These are phyloP conservation scores for Aspergillus sclerotialis DNA, from an alignment of 2,329 filamentous ascomycete genomes.

Conservation along the genomic window DNA sequence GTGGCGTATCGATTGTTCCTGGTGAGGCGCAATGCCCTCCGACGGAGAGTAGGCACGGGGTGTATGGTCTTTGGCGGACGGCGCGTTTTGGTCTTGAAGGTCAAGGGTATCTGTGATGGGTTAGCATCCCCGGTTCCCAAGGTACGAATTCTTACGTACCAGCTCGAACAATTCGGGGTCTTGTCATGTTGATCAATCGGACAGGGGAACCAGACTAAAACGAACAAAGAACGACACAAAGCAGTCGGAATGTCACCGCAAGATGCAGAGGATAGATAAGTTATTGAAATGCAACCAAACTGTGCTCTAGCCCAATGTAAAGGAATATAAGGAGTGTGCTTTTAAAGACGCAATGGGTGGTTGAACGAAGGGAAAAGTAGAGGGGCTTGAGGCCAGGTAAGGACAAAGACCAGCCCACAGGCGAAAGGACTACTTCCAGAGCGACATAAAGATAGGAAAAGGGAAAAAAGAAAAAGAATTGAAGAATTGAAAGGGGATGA, in stretches of 20 bases:
- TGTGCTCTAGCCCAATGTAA: too few relatives aligned
- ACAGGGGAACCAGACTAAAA: conserved; percentile 5
- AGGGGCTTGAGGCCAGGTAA: conserved; percentile 8
- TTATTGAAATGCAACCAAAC: too few relatives aligned
- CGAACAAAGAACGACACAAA: not conserved
- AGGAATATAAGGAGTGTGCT: not conserved
- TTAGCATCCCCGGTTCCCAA: conserved; percentile 6
- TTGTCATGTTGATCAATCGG: conserved; percentile 26
- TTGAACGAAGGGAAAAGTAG: not conserved
- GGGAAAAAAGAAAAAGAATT: conserved; percentile 8
- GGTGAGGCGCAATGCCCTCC: conserved; percentile 64
- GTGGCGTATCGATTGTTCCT: conserved; percentile 75
- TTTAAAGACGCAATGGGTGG: not conserved
- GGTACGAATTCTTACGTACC: conserved; percentile 24
- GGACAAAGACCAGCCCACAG: conserved; percentile 9
- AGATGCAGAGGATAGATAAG: too few relatives aligned
- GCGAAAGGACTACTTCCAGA: conserved; percentile 24
- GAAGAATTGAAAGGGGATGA: not conserved
- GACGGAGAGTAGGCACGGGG: conserved; percentile 45
- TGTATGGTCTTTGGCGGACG: conserved; percentile 77
- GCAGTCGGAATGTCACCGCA: not conserved
- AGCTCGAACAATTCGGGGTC: conserved; percentile 40
- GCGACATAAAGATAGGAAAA: conserved; percentile 15
- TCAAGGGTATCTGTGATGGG: conserved; percentile 74
- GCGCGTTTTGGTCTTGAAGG: conserved; percentile 74